Evolutionary conservation across 2,329 filamentous ascomycete species (phyloP).

Genomic region (Tolypocladium ovalisporum): DNA sequence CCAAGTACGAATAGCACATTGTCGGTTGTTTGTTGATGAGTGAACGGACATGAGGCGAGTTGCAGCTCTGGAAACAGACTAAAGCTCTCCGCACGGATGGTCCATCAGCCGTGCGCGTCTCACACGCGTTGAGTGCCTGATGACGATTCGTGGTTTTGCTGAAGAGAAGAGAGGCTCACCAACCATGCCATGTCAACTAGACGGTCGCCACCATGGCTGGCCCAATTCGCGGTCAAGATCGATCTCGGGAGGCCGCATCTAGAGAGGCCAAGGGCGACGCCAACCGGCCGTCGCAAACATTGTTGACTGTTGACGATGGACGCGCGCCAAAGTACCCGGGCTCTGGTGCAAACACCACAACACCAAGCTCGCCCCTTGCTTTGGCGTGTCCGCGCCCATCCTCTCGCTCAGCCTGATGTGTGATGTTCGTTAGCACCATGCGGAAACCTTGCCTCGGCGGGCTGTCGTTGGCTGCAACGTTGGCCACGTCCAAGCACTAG

Average conservation of each 20-base stretch:
- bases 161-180: background rate
- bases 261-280: background rate
- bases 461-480: background rate
- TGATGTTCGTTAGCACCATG: background rate
- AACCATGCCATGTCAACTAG: background rate
- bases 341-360: background rate
- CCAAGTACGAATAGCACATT: background rate
- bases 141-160: background rate
- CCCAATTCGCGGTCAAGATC: background rate
- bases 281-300: background rate
- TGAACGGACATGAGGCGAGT: background rate
- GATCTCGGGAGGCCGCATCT: background rate
- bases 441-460: background rate
- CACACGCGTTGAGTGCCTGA: background rate
- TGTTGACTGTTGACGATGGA: constrained; percentile 2
- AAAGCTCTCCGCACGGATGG: background rate
- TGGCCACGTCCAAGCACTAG: background rate
- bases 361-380: background rate
- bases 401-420: background rate
- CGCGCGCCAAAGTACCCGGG: background rate
- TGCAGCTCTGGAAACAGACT: background rate
- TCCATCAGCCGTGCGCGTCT: background rate
- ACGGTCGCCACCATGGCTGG: background rate
- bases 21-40: background rate
- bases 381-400: background rate